These are phyloP conservation scores for Annona cherimola DNA, from an alignment of 164 flowering plant genomes.

Conservation along the genomic window DNA sequence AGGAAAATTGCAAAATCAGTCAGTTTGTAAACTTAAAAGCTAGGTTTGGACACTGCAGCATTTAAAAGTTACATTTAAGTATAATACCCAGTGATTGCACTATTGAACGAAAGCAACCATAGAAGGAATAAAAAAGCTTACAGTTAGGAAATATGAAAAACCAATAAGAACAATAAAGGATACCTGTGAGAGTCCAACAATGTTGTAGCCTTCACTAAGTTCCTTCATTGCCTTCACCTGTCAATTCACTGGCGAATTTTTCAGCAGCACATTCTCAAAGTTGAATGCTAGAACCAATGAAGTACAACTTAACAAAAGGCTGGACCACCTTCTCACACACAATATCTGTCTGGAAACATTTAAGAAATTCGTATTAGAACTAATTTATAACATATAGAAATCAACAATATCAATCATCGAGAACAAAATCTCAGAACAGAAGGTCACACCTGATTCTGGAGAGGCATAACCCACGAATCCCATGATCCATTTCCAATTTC, in stretches of 20 bases:
- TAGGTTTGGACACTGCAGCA: no score
- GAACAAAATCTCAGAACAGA: background rate
- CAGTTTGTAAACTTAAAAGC: no score
- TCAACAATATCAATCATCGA: background rate
- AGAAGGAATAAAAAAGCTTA: no score
- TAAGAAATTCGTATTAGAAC: slow-evolving; percentile 6
- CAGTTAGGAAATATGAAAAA: no score
- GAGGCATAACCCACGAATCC: slow-evolving; percentile 96
- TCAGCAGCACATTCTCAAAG: slow-evolving; percentile 3
- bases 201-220: slow-evolving; percentile 77
- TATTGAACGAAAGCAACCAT: no score
- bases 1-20: no score
- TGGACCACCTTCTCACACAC: slow-evolving; percentile 73
- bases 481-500: slow-evolving; percentile 86
- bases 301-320: slow-evolving; percentile 10
- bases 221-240: slow-evolving; percentile 87
- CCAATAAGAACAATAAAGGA: background rate
- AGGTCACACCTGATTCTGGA: slow-evolving; percentile 55
- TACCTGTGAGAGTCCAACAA: slow-evolving; percentile 98
- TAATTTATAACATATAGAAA: background rate
- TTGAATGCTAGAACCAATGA: slow-evolving; percentile 3
- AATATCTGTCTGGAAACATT: slow-evolving; percentile 46
- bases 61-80: no score
- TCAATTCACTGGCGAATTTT: slow-evolving; percentile 13
- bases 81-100: no score